Base-by-base conservation (phyloP, 208 protist genomes). In the Leishmania turanica region DNA sequence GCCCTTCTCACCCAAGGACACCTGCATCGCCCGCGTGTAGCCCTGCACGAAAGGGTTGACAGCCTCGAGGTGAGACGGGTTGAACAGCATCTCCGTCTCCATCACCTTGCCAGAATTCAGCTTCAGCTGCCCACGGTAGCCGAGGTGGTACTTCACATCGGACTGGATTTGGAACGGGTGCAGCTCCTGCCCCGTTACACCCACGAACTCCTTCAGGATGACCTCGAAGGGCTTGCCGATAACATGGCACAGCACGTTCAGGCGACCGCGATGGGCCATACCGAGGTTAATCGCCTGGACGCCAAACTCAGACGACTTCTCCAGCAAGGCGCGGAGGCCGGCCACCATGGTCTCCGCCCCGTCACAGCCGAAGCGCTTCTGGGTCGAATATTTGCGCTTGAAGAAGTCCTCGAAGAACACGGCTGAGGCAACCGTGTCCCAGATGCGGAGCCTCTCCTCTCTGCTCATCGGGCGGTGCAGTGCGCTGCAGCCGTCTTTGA, bases 61-160 rank as follows among this genome's bases (percentile, higher is more conserved):
- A 51, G 99, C 98, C 90, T 99, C 99, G 17, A 99, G 90, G 86
- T 99, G 99, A 37, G 99, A 99, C 34, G 99, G 99, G 92, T 99
- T 99, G 73, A 97, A 96, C 72, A 99, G 89, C 75, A 99, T 93
- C 78, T 99, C 99, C 11, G 99, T 90, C 89, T 98, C 80, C 80
- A 99, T 94, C 62, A 88, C 82, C 56, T 97, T 98, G 58, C 97
- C 85, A 3, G 81, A 72, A 40, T 91, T 88, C 27, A 97, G 62
- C 56, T 83, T 72, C 19, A 99, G 79, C 49, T 94, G 84, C 51
- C 89, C 84, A 47, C 84, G 95, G 60, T 89, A 95, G 77, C 99
- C 99, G 21, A 99, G 92, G 87, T 99, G 99, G 90, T 99, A 99
- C 89, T 99, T 99, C 17, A 99, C 99, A 78, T 99, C 99, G 75